A percentile compares a stretch with the other conserved stretches of the same genome.
phyloP scores from a whole-genome alignment of 345 rosid genomes.

The rapeseed (Brassica napus) region Da-Ae NC_063451.1:45224501-45225000 shows the following conservation, averaged over 20 bases:
- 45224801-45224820: conserved; percentile 81
- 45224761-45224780: conserved; percentile 80
- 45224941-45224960: conserved; percentile 69
- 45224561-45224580: conserved; percentile 50
- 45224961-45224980: conserved; percentile 80
- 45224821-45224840: conserved; percentile 65
- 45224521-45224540: conserved; percentile 69
- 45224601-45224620: conserved; percentile 77
- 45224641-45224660: conserved; percentile 76
- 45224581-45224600: conserved; percentile 62
- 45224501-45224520: conserved; percentile 91
- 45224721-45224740: conserved; percentile 69
- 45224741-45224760: conserved; percentile 62
- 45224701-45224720: conserved; percentile 45
- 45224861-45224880: conserved; percentile 79
- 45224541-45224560: conserved; percentile 48
- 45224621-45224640: conserved; percentile 79
- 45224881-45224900: conserved; percentile 91
- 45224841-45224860: conserved; percentile 68
- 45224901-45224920: conserved; percentile 99
- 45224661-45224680: conserved; percentile 51
- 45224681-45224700: conserved; percentile 49
- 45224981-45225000: conserved; percentile 82
- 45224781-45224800: conserved; percentile 81
- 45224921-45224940: conserved; percentile 88